Evolutionary conservation across 371 early-diverging fungal genomes (phyloP).

Genomic region (Rhizopus stolonifer): DNA sequence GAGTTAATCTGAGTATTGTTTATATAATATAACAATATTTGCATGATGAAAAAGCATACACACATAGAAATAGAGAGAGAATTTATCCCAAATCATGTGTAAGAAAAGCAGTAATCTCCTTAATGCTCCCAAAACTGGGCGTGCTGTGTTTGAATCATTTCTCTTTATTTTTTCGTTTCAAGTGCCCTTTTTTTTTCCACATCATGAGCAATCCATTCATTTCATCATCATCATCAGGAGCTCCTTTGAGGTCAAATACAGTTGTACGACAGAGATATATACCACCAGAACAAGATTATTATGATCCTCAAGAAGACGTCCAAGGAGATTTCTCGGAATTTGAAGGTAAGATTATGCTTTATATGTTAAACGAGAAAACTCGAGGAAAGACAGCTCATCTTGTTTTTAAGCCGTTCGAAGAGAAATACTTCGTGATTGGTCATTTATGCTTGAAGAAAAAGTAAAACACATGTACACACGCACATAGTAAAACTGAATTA

Average conservation of each 20-base stretch:
- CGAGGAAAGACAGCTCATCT: background rate
- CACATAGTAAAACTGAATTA: background rate
- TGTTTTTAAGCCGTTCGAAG: slow-evolving; percentile 32
- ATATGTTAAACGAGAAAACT: too few relatives aligned
- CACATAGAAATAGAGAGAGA: too few relatives aligned
- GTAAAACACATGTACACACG: slow-evolving; percentile 16
- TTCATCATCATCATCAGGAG: slow-evolving; percentile 12
- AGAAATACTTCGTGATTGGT: slow-evolving; percentile 61
- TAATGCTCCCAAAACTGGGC: too few relatives aligned
- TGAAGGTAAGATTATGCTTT: slow-evolving; percentile 23
- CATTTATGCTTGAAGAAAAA: slow-evolving; percentile 65
- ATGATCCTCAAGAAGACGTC: slow-evolving; percentile 11
- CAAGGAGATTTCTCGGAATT: slow-evolving; percentile 37
- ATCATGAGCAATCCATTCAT: slow-evolving; percentile 30
- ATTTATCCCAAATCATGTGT: too few relatives aligned
- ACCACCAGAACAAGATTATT: slow-evolving; percentile 10
- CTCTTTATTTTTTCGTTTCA: too few relatives aligned
- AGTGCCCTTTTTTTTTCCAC: too few relatives aligned
- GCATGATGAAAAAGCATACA: too few relatives aligned
- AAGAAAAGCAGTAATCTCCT: too few relatives aligned
- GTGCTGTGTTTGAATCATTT: too few relatives aligned
- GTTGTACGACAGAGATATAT: slow-evolving; percentile 14
- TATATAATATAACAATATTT: too few relatives aligned
- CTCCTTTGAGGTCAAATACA: slow-evolving; percentile 14
- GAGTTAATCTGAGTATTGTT: too few relatives aligned